Percentiles rank a stretch among this genome's conserved stretches.
Evolutionary conservation across 2,329 filamentous ascomycete species (phyloP).

Genomic region (Lachnellula suecica): DNA sequence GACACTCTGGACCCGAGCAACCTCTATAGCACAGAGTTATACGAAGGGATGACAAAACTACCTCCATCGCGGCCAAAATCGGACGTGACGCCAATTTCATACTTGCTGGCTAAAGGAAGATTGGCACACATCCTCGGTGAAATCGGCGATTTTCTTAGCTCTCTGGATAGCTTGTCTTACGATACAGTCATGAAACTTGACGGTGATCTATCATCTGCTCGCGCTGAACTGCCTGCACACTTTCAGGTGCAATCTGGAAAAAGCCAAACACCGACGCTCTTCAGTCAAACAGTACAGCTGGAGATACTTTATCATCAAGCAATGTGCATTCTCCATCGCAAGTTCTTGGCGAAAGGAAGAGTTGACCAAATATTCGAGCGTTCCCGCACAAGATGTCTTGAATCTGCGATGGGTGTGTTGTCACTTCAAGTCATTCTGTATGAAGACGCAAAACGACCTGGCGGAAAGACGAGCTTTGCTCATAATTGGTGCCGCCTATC

Average conservation of each 20-base stretch:
- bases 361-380: constrained; percentile 77
- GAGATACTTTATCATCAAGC: constrained; percentile 85
- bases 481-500: constrained; percentile 9
- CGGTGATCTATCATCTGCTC: constrained; percentile 55
- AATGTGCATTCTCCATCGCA: constrained; percentile 81
- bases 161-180: constrained; percentile 52
- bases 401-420: constrained; percentile 14
- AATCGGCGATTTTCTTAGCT: constrained; percentile 62
- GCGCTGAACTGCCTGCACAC: constrained; percentile 71
- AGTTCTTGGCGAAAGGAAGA: constrained; percentile 72
- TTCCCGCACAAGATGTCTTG: constrained; percentile 53
- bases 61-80: constrained; percentile 66
- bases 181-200: constrained; percentile 63
- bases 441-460: constrained; percentile 1
- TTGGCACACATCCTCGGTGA: constrained; percentile 66
- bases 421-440: constrained; percentile 8
- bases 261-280: too few species aligned
- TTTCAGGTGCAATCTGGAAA: constrained; percentile 62
- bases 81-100: constrained; percentile 72
- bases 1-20: constrained; percentile 74
- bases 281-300: constrained; percentile 79
- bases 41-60: constrained; percentile 61
- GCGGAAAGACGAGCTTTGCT: background rate
- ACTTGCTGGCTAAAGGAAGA: constrained; percentile 71
- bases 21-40: constrained; percentile 75